Percentiles rank a stretch among this genome's conserved stretches.
phyloP scores from a whole-genome alignment of 108 stramenopile genomes.

The Skeletonema grethae region DNA sequence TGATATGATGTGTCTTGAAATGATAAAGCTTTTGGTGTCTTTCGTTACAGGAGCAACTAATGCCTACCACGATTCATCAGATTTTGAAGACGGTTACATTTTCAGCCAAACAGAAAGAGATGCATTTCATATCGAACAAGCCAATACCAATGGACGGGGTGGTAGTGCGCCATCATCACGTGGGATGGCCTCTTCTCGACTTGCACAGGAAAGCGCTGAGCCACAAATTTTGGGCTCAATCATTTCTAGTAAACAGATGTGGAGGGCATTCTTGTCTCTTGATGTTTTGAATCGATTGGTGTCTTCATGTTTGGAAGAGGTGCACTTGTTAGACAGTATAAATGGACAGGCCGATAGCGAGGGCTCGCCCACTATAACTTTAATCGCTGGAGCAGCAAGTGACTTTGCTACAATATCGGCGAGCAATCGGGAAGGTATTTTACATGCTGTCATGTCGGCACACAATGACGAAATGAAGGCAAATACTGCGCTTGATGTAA shows the following conservation, averaged over 20 bases:
- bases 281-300: conserved; percentile 58
- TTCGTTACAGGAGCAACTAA: conserved; percentile 70
- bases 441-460: conserved; percentile 61
- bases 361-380: conserved; percentile 23
- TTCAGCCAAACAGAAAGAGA: conserved; percentile 50
- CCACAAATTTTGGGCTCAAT: conserved; percentile 46
- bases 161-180: conserved; percentile 11
- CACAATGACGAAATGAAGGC: conserved; percentile 45
- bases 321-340: conserved; percentile 18
- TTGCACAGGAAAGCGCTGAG: conserved; percentile 28
- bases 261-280: conserved; percentile 74
- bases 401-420: conserved; percentile 82
- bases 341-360: background rate
- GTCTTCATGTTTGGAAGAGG: conserved; percentile 35
- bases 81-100: conserved; percentile 71
- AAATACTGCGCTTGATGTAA: background rate
- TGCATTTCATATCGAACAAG: conserved; percentile 39
- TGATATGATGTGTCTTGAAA: conserved; percentile 23
- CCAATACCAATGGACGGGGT: conserved; percentile 13
- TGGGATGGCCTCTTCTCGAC: conserved; percentile 8
- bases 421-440: conserved; percentile 75
- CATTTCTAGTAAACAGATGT: conserved; percentile 45
- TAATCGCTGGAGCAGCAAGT: conserved; percentile 67
- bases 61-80: conserved; percentile 72
- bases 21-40: conserved; percentile 29